A percentile compares a stretch with the other conserved stretches of the same genome.
Evolutionary conservation across 2,329 filamentous ascomycete species (phyloP).

Genomic region (Dendryphion nanum): DNA sequence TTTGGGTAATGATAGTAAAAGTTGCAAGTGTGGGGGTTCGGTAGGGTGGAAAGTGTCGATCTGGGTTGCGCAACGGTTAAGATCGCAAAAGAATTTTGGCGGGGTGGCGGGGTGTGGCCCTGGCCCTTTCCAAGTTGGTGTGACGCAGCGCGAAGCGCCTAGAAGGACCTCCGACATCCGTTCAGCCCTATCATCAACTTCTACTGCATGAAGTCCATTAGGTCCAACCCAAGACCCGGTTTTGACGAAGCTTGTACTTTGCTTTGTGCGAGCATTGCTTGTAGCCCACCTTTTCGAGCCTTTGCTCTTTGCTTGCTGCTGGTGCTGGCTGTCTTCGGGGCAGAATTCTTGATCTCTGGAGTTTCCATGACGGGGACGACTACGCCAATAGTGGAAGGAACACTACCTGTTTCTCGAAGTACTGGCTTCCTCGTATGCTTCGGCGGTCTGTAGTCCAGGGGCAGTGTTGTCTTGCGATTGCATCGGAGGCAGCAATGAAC

Average conservation of each 20-base stretch:
- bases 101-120: neutral
- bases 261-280: slow-evolving; percentile 52
- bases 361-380: too few species aligned
- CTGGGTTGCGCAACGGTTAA: neutral
- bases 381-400: too few species aligned
- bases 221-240: slow-evolving; percentile 44
- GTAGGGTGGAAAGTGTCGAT: neutral
- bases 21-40: neutral
- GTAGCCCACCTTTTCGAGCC: slow-evolving; percentile 53
- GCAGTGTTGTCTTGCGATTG: slow-evolving; percentile 27
- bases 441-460: slow-evolving; percentile 16
- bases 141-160: slow-evolving; percentile 6
- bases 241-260: slow-evolving; percentile 35
- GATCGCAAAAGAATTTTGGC: neutral
- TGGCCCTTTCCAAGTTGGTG: too few species aligned
- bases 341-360: too few species aligned
- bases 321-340: slow-evolving; percentile 40
- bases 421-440: slow-evolving; percentile 34
- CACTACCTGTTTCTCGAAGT: too few species aligned
- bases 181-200: slow-evolving; percentile 26
- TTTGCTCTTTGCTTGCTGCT: slow-evolving; percentile 57
- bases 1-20: neutral
- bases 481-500: slow-evolving; percentile 32
- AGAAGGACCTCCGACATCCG: slow-evolving; percentile 4
- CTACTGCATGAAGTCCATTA: slow-evolving; percentile 56